phyloP scores from a whole-genome alignment of 1,284 basidiomycete genomes.

The Earliella scabrosa region DNA sequence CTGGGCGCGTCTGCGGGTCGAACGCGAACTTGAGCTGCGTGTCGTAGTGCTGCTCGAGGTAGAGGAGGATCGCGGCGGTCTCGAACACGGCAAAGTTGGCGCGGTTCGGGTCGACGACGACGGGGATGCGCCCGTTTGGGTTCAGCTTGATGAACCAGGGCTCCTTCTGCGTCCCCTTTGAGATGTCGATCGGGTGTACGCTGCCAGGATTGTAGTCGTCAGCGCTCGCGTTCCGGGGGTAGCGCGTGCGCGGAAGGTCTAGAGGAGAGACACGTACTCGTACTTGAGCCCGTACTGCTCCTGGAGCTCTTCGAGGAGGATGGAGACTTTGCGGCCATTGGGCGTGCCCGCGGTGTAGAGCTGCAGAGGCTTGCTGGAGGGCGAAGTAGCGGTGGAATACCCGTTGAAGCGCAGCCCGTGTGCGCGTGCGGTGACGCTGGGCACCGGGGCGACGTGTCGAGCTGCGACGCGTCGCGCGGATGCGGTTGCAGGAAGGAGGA shows the following conservation, averaged over 20 bases:
- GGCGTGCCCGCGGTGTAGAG: conserved; percentile 71
- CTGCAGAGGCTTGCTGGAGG: conserved; percentile 49
- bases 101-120: conserved; percentile 44
- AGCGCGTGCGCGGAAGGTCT: too few relatives aligned
- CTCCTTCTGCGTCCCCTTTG: conserved; percentile 51
- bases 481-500: neutral
- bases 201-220: conserved; percentile 39
- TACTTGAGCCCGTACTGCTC: conserved; percentile 29
- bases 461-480: neutral
- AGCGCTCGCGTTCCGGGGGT: too few relatives aligned
- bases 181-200: conserved; percentile 37
- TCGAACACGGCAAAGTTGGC: conserved; percentile 53
- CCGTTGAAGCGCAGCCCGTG: neutral
- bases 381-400: conserved; percentile 23
- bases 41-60: conserved; percentile 54
- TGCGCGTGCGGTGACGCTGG: neutral
- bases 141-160: conserved; percentile 57
- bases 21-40: conserved; percentile 51
- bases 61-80: conserved; percentile 56
- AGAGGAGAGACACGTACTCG: conserved; percentile 25
- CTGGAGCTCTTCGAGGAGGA: conserved; percentile 33
- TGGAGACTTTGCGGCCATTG: conserved; percentile 60
- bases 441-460: neutral
- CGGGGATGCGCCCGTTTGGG: conserved; percentile 64
- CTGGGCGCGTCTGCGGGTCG: conserved; percentile 37